Conservation (phyloP, 805 yeast species). For the Yarrowia phangngaensis region DNA sequence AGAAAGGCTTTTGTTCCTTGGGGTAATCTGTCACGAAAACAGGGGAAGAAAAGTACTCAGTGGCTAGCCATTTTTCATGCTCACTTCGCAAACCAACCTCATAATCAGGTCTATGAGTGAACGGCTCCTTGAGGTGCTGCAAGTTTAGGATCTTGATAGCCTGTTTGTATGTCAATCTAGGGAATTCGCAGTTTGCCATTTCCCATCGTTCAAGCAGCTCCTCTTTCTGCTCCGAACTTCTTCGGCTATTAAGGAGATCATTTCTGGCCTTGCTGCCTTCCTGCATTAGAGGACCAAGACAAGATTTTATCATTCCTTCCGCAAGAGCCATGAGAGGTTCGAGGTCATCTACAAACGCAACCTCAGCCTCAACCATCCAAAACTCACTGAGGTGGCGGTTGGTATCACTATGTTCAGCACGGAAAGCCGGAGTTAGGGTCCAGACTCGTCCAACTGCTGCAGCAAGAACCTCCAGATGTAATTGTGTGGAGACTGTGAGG, state of each 20-base stretch:
- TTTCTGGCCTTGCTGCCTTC: conserved; percentile 30
- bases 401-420: conserved; percentile 92
- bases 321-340: conserved; percentile 59
- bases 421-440: conserved; percentile 85
- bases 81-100: conserved; percentile 76
- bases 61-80: conserved; percentile 87
- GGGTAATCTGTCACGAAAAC: conserved; percentile 93
- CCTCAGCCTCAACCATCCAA: conserved; percentile 96
- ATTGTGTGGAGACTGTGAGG: conserved; percentile 86
- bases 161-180: conserved; percentile 65
- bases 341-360: conserved; percentile 60
- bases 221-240: conserved; percentile 41
- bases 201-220: conserved; percentile 57
- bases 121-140: conserved; percentile 38
- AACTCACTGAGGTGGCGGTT: conserved; percentile 89
- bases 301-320: conserved; percentile 63
- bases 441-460: conserved; percentile 76
- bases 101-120: conserved; percentile 50
- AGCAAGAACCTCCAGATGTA: conserved; percentile 80
- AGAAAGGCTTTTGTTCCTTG: conserved; percentile 72
- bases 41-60: conserved; percentile 57
- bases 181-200: conserved; percentile 55
- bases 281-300: conserved; percentile 38
- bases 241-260: conserved; percentile 34
- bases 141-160: conserved; percentile 52